Percentiles rank a stretch among this genome's conserved stretches.
Evolutionary conservation across 768 basidiomycete genomes (phyloP).

Genomic region (Strobilomyces echinocephalus): DNA sequence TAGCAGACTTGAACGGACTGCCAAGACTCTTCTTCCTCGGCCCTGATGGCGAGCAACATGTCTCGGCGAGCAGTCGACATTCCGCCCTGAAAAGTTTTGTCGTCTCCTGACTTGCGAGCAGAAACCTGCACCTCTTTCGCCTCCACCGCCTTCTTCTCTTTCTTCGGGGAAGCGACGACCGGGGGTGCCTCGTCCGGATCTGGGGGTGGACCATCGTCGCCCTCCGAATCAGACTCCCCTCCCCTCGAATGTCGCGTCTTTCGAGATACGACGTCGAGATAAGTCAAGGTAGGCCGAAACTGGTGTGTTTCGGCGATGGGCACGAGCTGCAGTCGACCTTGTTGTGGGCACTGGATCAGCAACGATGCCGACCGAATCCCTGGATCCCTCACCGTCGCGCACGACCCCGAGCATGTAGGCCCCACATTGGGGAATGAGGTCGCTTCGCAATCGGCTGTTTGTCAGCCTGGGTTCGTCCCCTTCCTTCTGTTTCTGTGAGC

Average conservation of each 20-base stretch:
- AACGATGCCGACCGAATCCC: neutral
- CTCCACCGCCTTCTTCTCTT: conserved; percentile 58
- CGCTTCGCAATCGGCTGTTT: conserved; percentile 70
- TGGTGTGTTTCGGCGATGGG: conserved; percentile 77
- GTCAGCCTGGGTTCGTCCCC: conserved; percentile 59
- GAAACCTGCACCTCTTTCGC: conserved; percentile 75
- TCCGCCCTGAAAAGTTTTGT: conserved; percentile 59
- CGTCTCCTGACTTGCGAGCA: conserved; percentile 60
- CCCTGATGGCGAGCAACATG: conserved; percentile 67
- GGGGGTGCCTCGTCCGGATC: conserved; percentile 70
- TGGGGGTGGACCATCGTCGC: conserved; percentile 73
- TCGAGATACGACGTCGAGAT: conserved; percentile 68
- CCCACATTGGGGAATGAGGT: conserved; percentile 61
- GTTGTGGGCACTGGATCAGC: conserved; percentile 26
- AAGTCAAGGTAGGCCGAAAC: conserved; percentile 76
- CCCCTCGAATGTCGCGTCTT: conserved; percentile 50
- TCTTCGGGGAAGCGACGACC: conserved; percentile 37
- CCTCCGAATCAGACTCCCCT: conserved; percentile 59
- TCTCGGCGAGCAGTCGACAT: conserved; percentile 69
- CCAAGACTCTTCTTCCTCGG: conserved; percentile 79
- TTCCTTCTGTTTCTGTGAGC: conserved; percentile 39
- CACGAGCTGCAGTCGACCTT: conserved; percentile 73
- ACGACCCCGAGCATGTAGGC: conserved; percentile 75
- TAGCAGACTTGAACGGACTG: conserved; percentile 62
- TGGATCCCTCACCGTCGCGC: conserved; percentile 52